Base-by-base conservation (phyloP, 345 rosid species). In the Ricinus communis region DNA sequence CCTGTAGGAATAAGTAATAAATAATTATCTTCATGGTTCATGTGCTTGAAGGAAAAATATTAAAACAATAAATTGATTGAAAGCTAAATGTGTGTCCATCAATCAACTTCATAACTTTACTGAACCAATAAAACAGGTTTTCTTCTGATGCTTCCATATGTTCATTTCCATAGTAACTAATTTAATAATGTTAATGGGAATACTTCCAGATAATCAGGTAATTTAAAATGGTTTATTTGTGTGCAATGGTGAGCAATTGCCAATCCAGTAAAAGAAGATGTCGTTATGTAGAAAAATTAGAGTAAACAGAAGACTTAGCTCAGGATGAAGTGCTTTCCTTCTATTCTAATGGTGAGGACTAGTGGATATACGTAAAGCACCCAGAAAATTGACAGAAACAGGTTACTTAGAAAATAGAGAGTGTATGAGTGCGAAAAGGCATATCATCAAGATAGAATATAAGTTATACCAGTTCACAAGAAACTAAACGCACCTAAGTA, bases 401-500 rank as follows among this genome's bases (percentile, higher is more conserved):
- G 47, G 33, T 36, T 47, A 67, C 8, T 12, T 2, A 43, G 5
- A 31, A 69, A 46, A 30, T 38, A 16, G 11, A 63, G 1, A 60
- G 15, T 8, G 7, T 59, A 22, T 19, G n/a, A 50, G 59, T 16
- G 14, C 19, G 21, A 36, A 54, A 14, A n/a, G 51, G 30, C 52
- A 59, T 25, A 59, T 59, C 18, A 50, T 62, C 43, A 52, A 28
- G 40, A 43, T 19, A 5, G 13, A 27, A 24, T 31, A 54, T 28
- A 41, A 19, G 55, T 49, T 18, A 69, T 24, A 52, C 43, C 21
- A 61, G 3, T 54, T 62, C 51, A 38, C 30, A 57, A 76, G 64
- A 57, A 31, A 36, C 71, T 75, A 49, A 19, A 81, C 90, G 40
- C 27, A 95, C 99, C 99, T 84, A 92, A 75, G 81, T 86, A 95